A percentile compares a stretch with the other conserved stretches of the same genome.
phyloP scores from a whole-genome alignment of 129 eudicot genomes.

The Logfia minima region DNA sequence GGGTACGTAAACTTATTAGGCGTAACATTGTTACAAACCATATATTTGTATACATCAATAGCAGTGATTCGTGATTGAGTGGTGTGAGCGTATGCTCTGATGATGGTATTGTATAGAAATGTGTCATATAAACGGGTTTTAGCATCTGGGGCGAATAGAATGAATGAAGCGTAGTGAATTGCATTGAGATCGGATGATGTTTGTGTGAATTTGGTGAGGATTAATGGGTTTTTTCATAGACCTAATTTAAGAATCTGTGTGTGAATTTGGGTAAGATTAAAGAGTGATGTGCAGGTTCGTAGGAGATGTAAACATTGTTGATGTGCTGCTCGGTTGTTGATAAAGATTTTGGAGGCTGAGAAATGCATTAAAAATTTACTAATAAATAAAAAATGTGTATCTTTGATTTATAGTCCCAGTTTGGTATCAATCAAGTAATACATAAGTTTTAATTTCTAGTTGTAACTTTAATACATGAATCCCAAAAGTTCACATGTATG shows the following conservation, averaged over 20 bases:
- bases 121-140: slow-evolving; percentile 55
- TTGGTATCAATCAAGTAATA: no score
- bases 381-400: no score
- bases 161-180: slow-evolving; percentile 52
- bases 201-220: slow-evolving; percentile 77
- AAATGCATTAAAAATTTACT: slow-evolving; percentile 15
- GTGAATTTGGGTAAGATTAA: slow-evolving; percentile 58
- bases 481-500: no score
- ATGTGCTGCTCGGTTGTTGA: slow-evolving; percentile 58
- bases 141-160: slow-evolving; percentile 49
- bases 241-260: slow-evolving; percentile 63
- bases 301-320: slow-evolving; percentile 64
- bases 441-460: no score
- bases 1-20: slow-evolving; percentile 86
- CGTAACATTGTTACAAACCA: slow-evolving; percentile 42
- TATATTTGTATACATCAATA: slow-evolving; percentile 41
- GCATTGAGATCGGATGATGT: slow-evolving; percentile 53
- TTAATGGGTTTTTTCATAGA: slow-evolving; percentile 62
- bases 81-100: slow-evolving; percentile 66
- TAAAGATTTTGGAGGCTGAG: slow-evolving; percentile 37
- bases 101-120: slow-evolving; percentile 72
- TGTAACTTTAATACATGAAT: no score
- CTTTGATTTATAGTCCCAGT: no score
- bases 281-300: slow-evolving; percentile 55
- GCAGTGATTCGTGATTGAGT: slow-evolving; percentile 31